These are phyloP conservation scores for Talaromyces sp. DNA, from an alignment of 2,329 filamentous ascomycete genomes.

Conservation along the genomic window DNA sequence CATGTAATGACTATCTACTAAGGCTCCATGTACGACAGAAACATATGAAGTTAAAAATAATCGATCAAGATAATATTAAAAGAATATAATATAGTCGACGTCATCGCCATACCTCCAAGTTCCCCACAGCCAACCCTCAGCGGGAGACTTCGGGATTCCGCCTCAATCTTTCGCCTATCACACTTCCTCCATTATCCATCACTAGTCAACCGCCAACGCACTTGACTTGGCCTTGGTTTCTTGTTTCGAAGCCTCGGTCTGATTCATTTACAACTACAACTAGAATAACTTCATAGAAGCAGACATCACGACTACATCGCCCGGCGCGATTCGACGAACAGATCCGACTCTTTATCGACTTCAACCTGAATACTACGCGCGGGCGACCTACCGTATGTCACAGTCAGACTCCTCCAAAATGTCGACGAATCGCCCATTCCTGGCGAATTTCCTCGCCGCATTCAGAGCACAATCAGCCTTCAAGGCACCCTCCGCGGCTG, in stretches of 20 bases:
- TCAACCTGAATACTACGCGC: neutral
- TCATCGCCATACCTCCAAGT: neutral
- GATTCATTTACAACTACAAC: neutral
- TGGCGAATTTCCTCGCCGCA: conserved; percentile 65
- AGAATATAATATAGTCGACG: conserved; percentile 4
- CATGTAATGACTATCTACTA: neutral
- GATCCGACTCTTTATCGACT: neutral
- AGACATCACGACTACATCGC: neutral
- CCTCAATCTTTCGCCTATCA: neutral
- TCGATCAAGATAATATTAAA: neutral
- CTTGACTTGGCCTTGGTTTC: conserved; percentile 3
- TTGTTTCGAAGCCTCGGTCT: neutral
- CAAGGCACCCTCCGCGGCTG: conserved; percentile 47
- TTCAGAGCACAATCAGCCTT: conserved; percentile 63
- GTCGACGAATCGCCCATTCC: conserved; percentile 64
- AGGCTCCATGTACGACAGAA: neutral
- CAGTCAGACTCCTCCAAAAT: conserved; percentile 39
- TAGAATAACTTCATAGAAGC: neutral
- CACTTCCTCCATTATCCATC: neutral
- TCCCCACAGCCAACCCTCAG: neutral
- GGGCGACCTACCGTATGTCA: conserved; percentile 7
- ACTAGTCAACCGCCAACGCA: neutral
- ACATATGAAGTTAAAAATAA: neutral
- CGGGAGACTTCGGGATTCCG: conserved; percentile 13
- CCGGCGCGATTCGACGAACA: neutral